Base-by-base conservation (phyloP, 2,329 filamentous ascomycete genomes). In the Coniochaeta ligniaria region DNA sequence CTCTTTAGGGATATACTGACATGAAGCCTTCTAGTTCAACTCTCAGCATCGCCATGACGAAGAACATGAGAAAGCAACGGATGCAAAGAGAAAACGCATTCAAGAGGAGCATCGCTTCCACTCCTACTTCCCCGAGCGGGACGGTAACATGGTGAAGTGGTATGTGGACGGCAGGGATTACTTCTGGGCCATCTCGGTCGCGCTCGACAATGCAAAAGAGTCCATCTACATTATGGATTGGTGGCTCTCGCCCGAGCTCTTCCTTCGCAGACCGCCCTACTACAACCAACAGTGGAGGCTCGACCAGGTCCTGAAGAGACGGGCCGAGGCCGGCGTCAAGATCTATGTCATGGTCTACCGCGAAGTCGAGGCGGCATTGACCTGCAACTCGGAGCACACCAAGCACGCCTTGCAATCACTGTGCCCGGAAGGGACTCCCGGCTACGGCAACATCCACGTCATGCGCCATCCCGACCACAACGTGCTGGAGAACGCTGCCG, bases 391-490 rank as follows among this genome's bases (percentile, higher is more conserved):
- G 3, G 85, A 83, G 45, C 94, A 98, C 72, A 97, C 94, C 11
- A 98, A 98, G 74, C 89, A 94, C 70, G 91, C 90, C 0, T 81
- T 97, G 61, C 84, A 88, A 65, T 82, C 80, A 3, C 80, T 98
- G 0, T 96, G 93, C 67, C 91, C 92, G 0, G 82, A 94, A 70
- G 94, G 92, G 8, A 82, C 83, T 0, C 89, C 88, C 0, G 95
- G 94, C 1, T 80, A 93, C 71, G 92, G 91, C 56, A 98, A 98
- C 71, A 98, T 99, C 71, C 84, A 80, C 38, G 80, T 96, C 58
- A 89, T 96, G 84, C 86, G 94, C 33, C 94, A 98, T 74, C 94
- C 94, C 0, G 94, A 98, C 72, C 94, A 98, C 76, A 97, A 97
- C 65, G 84, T 96, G 2, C 86, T 98, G 58, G 92, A 97, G 68